Evolutionary conservation across 176 grass and related monocot genomes (phyloP).

Genomic region (Zea luxurians): DNA sequence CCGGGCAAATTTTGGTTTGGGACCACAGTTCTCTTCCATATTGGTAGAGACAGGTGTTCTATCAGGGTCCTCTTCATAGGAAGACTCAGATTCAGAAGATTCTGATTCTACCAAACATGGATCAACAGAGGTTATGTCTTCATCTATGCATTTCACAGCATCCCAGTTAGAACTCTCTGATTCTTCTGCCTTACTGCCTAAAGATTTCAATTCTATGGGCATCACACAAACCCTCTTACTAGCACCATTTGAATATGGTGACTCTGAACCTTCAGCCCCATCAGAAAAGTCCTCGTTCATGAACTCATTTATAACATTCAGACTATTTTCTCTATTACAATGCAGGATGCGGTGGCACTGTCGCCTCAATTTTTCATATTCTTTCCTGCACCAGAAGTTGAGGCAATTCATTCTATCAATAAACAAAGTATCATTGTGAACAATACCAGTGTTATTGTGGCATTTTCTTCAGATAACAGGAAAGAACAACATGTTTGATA

Average conservation of each 20-base stretch:
- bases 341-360: slow-evolving; percentile 53
- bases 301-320: slow-evolving; percentile 58
- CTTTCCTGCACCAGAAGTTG: slow-evolving; percentile 62
- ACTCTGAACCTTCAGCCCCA: slow-evolving; percentile 37
- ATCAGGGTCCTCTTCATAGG: slow-evolving; percentile 62
- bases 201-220: slow-evolving; percentile 48
- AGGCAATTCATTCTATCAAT: slow-evolving; percentile 1
- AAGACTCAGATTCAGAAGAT: slow-evolving; percentile 69
- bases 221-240: slow-evolving; percentile 41
- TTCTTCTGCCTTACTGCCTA: slow-evolving; percentile 23
- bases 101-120: slow-evolving; percentile 56
- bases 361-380: slow-evolving; percentile 83
- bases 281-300: slow-evolving; percentile 44
- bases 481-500: slow-evolving; percentile 1
- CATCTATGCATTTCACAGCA: slow-evolving; percentile 40
- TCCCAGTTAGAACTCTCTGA: slow-evolving; percentile 30
- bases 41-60: slow-evolving; percentile 33
- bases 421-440: background rate
- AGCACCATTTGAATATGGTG: slow-evolving; percentile 48
- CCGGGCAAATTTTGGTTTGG: slow-evolving; percentile 49
- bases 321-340: slow-evolving; percentile 55
- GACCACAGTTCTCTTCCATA: slow-evolving; percentile 43
- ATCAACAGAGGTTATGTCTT: slow-evolving; percentile 50
- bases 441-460: background rate
- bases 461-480: slow-evolving; percentile 15